Percentiles rank a stretch among this genome's conserved stretches.
Evolutionary conservation across 768 basidiomycete species (phyloP).

Genomic region (Kwoniella dejecticola): DNA sequence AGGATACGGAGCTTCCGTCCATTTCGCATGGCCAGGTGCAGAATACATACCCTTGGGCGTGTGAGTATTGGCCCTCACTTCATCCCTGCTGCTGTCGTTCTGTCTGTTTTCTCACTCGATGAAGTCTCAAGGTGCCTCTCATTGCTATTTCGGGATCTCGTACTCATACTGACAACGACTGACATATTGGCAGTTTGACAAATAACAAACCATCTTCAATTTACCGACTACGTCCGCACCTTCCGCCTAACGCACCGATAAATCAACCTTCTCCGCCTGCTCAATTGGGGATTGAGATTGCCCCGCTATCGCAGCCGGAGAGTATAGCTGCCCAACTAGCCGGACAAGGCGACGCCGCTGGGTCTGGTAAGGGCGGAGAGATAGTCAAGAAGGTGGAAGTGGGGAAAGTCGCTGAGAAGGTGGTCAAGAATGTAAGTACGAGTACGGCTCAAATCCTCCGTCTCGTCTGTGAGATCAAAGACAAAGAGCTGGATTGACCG

Average conservation of each 20-base stretch:
- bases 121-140: no score
- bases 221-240: constrained; percentile 45
- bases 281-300: constrained; percentile 53
- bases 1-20: constrained; percentile 53
- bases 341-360: constrained; percentile 8
- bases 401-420: constrained; percentile 52
- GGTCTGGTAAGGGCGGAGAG: constrained; percentile 36
- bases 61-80: constrained; percentile 30
- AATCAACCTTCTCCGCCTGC: constrained; percentile 29
- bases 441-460: neutral
- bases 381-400: constrained; percentile 38
- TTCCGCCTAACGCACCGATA: constrained; percentile 22
- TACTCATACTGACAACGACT: no score
- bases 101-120: neutral
- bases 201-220: constrained; percentile 50
- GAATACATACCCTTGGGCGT: constrained; percentile 51
- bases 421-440: constrained; percentile 54
- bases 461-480: neutral
- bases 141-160: neutral
- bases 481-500: neutral
- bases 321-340: constrained; percentile 19
- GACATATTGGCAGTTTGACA: constrained; percentile 35
- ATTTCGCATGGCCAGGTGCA: constrained; percentile 53
- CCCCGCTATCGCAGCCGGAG: constrained; percentile 41
- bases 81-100: neutral